Percentiles rank a stretch among this genome's conserved stretches.
Evolutionary conservation across 208 protist species (phyloP).

Genomic region (Trypanosomatidae sp.): DNA sequence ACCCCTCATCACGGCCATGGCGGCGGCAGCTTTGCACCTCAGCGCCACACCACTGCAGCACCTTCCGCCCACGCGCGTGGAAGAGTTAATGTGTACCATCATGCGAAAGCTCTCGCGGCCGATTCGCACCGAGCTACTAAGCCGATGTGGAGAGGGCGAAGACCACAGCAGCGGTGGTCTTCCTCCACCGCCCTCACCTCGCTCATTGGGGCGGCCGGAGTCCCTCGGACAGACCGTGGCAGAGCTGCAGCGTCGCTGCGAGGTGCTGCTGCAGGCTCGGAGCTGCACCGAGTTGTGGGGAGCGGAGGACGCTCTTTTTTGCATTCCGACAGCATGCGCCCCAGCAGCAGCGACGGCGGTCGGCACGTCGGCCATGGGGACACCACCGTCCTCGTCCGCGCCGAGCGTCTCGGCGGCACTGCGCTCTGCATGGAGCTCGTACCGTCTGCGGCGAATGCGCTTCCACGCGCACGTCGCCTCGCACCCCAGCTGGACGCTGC

Average conservation of each 20-base stretch:
- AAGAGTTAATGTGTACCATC: constrained; percentile 12
- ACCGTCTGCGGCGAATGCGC: constrained; percentile 22
- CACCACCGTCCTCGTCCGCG: neutral
- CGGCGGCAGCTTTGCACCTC: constrained; percentile 32
- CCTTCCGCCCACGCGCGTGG: constrained; percentile 12
- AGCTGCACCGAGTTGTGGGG: constrained; percentile 29
- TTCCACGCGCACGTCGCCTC: constrained; percentile 21
- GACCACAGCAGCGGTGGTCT: neutral
- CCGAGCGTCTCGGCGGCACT: neutral
- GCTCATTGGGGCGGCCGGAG: constrained; percentile 1
- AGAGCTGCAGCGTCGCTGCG: constrained; percentile 28
- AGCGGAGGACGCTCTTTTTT: constrained; percentile 20
- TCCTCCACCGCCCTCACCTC: neutral
- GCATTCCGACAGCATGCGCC: neutral
- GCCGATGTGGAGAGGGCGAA: constrained; percentile 4
- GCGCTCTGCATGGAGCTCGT: constrained; percentile 5
- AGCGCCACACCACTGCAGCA: constrained; percentile 20
- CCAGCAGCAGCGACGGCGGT: too few species aligned
- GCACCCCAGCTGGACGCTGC: constrained; percentile 25
- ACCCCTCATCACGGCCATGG: constrained; percentile 26
- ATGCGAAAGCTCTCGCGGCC: constrained; percentile 25
- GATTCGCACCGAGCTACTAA: constrained; percentile 27
- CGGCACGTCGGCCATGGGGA: neutral
- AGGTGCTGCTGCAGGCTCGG: constrained; percentile 23
- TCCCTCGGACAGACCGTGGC: constrained; percentile 7